Base-by-base conservation (phyloP, 352 stramenopile species). In the Pythium aristosporum region DNA sequence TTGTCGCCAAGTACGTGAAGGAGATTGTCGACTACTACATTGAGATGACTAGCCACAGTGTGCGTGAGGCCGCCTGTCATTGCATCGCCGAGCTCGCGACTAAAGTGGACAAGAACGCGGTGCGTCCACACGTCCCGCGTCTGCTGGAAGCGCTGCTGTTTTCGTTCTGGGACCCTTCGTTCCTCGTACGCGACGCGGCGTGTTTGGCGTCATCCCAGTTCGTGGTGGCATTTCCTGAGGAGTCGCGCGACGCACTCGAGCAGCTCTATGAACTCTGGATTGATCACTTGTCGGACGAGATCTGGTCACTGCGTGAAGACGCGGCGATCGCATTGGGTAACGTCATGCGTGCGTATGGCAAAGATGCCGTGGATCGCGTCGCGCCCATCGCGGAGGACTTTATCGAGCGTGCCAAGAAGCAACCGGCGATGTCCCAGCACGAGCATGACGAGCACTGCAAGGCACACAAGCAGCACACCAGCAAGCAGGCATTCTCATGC, bases 241-340 rank as follows among this genome's bases (percentile, higher is more conserved):
- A 98, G 57, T 98, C 85, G 37, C 79, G 79, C 9, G 75, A 82
- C 8, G 95, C 96, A 68, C 70, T 98, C 20, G 77, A 93, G 3
- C 91, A 91, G 49, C 69, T 98, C 2, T 91, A 88, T 56, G 76
- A 82, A 32, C 60, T 89, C 59, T 99, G 96, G 96, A 96, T 97
- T 37, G 91, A 97, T 54, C 96, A 99, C 69, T 73, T 99, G 46
- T 97, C 94, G 43, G 96, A 99, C 71, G 89, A 98, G 56, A 98
- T 99, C 68, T 99, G 96, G 96, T 98, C 89, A n/a, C 91, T 98
- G 28, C 91, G 96, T 41, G 95, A 98, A 73, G 93, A 98, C 73
- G 95, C 95, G 0, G 96, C 96, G 13, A 93, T 98, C 18, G 94
- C 96, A 18, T 76, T 99, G 30, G 96, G 93, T 15, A 93, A 98